Conservation (phyloP, 805 yeast species). For the Starmerella ratchasimensis region DNA sequence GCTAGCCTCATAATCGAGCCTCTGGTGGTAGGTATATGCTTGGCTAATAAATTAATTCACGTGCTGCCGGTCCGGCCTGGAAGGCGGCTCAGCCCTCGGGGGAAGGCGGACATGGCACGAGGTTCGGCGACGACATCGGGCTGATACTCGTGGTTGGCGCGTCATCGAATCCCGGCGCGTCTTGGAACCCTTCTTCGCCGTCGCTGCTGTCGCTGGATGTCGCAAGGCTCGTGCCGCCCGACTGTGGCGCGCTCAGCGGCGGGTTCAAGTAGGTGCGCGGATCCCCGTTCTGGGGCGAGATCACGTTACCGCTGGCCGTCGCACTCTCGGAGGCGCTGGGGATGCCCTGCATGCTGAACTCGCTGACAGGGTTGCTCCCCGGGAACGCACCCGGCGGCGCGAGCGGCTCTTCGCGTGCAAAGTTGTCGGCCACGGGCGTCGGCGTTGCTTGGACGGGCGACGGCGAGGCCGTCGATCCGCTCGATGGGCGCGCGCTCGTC, state of each 20-base stretch:
- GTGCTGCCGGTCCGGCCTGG: not conserved
- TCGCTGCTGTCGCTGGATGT: conserved; percentile 4
- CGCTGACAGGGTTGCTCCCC: not conserved
- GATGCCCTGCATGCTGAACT: not conserved
- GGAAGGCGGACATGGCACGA: conserved; percentile 21
- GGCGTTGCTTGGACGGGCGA: not conserved
- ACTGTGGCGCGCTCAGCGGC: not conserved
- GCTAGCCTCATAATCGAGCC: no score
- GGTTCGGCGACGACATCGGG: conserved; percentile 17
- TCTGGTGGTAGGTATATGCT: no score
- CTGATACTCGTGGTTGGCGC: conserved; percentile 13
- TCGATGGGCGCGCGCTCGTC: not conserved
- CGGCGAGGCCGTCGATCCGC: not conserved
- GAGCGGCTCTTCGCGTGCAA: no score
- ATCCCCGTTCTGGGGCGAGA: no score
- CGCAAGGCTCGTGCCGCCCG: not conserved
- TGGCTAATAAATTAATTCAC: not conserved
- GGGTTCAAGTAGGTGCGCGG: not conserved
- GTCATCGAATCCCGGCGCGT: conserved; percentile 14
- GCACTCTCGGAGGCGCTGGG: not conserved
- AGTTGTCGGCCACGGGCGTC: not conserved
- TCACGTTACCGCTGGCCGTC: no score
- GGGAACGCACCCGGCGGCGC: no score
- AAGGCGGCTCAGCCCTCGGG: conserved; percentile 15
- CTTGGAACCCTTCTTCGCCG: conserved; percentile 16